Base-by-base conservation (phyloP, 352 stramenopile species). In the Globisporangium middletonii region DNA sequence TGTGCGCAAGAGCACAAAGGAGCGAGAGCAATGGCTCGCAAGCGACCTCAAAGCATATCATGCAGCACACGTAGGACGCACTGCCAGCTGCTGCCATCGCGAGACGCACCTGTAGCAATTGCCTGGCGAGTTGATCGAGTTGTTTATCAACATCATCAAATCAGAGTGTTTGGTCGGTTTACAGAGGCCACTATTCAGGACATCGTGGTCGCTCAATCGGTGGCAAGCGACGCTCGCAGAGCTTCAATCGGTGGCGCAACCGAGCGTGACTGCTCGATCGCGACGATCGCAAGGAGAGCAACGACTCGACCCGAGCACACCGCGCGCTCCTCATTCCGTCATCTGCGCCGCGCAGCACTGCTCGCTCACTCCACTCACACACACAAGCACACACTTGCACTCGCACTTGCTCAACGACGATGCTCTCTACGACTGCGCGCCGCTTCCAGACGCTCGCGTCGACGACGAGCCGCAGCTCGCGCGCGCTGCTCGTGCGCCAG, bases 361-460 rank as follows among this genome's bases (percentile, higher is more conserved):
- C 15, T 50, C 33, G 23, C 43, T 47, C 33, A 9, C 33, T 4
- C 9, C 18, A 5, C 50, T 19, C 33, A 26, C 50, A 12, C 12
- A 42, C 35, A 27, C 41, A 12, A 13, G 19, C n/a, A 23, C 11
- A 23, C 50, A 4, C 11, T 11, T 16, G 16, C 41, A 12, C 23
- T 23, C 23, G 23, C 23, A 23, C 23, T 23, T 23, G 23, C 23
- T 23, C 23, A 23, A 23, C 23, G 23, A 61, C 47, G 53, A 65
- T 52, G 59, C 51, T 65, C 38, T 42, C 60, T 46, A 16, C 51
- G 58, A 49, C 43, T 48, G 50, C 55, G 18, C 55, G 60, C 43
- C 49, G 51, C 54, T 51, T 60, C 47, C 54, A 55, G 33, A 54
- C 60, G 44, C 50, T 56, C 19, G 47, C 37, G 47, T 4, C 18